Evolutionary conservation across 306 rosid genomes (phyloP).

Genomic region (Comarum palustre): DNA sequence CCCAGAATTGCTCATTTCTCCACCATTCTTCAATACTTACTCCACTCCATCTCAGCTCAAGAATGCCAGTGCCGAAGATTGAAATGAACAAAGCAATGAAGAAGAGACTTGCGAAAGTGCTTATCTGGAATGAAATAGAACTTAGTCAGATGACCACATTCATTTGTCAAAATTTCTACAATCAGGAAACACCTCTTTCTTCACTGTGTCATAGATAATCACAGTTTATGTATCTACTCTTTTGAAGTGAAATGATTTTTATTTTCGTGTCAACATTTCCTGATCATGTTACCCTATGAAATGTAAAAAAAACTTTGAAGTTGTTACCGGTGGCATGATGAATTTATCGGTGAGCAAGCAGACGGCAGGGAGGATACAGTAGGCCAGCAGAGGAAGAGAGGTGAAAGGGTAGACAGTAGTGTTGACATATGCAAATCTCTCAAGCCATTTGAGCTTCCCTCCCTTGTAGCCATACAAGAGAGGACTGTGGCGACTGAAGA

Average conservation of each 20-base stretch:
- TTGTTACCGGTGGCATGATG: slow-evolving; percentile 91
- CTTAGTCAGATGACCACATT: slow-evolving; percentile 4
- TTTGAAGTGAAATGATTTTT: not conserved
- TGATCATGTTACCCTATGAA: not conserved
- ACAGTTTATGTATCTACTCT: not conserved
- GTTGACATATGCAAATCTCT: slow-evolving; percentile 84
- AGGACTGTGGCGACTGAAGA: slow-evolving; percentile 93
- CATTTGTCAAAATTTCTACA: not conserved
- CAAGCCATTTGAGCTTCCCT: slow-evolving; percentile 92
- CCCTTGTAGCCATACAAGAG: slow-evolving; percentile 86
- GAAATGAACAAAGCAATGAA: slow-evolving; percentile 78
- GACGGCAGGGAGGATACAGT: slow-evolving; percentile 82
- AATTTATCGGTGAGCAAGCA: slow-evolving; percentile 97
- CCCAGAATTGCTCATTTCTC: slow-evolving; percentile 99
- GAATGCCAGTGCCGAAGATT: slow-evolving; percentile 82
- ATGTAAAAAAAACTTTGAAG: not conserved
- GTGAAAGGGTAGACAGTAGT: slow-evolving; percentile 97
- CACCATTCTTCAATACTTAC: slow-evolving; percentile 99
- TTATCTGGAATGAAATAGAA: slow-evolving; percentile 56
- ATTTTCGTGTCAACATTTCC: slow-evolving; percentile 4
- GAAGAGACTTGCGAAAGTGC: slow-evolving; percentile 83
- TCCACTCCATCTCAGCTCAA: slow-evolving; percentile 97
- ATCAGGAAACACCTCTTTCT: not conserved
- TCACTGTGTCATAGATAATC: not conserved
- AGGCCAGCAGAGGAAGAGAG: slow-evolving; percentile 84